Percentiles rank a stretch among this genome's conserved stretches.
Evolutionary conservation across 768 basidiomycete species (phyloP).

Genomic region (Pholiota conissans): DNA sequence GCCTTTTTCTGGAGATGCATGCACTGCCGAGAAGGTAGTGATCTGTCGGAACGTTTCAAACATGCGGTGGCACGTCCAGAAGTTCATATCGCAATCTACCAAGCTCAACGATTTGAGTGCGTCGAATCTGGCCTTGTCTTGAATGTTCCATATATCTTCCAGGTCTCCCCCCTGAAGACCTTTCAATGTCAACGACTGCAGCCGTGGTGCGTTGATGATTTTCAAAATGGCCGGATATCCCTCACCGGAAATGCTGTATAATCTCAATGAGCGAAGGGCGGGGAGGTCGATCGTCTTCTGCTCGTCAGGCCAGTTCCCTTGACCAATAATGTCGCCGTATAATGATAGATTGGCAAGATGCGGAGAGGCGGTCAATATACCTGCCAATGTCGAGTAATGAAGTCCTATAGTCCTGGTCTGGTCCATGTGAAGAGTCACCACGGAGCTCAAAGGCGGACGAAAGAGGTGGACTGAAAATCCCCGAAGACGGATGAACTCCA

Average conservation of each 20-base stretch:
- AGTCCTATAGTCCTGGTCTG: constrained; percentile 38
- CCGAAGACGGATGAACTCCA: constrained; percentile 42
- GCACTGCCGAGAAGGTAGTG: constrained; percentile 30
- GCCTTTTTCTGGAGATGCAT: constrained; percentile 13
- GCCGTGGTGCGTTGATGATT: constrained; percentile 35
- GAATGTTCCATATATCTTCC: constrained; percentile 31
- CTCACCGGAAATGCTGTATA: constrained; percentile 36
- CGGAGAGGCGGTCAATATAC: constrained; percentile 32
- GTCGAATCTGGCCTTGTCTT: constrained; percentile 28
- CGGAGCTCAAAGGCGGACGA: constrained; percentile 31
- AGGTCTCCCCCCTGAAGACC: constrained; percentile 42
- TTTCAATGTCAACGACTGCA: constrained; percentile 43
- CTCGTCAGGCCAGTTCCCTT: constrained; percentile 25
- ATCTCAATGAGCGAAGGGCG: constrained; percentile 38
- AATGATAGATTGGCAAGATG: constrained; percentile 41
- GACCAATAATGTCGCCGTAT: constrained; percentile 39
- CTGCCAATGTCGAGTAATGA: constrained; percentile 31
- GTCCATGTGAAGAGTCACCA: constrained; percentile 46
- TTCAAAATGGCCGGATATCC: constrained; percentile 40
- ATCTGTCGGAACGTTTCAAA: constrained; percentile 33
- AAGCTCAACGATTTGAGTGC: constrained; percentile 37
- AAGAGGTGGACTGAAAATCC: constrained; percentile 43
- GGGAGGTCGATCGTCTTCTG: constrained; percentile 28
- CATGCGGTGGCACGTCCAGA: constrained; percentile 26
- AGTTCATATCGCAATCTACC: constrained; percentile 39